A percentile compares a stretch with the other conserved stretches of the same genome.
Conservation (phyloP, 23 red algal species). For the Gracilaria gracilis region DNA sequence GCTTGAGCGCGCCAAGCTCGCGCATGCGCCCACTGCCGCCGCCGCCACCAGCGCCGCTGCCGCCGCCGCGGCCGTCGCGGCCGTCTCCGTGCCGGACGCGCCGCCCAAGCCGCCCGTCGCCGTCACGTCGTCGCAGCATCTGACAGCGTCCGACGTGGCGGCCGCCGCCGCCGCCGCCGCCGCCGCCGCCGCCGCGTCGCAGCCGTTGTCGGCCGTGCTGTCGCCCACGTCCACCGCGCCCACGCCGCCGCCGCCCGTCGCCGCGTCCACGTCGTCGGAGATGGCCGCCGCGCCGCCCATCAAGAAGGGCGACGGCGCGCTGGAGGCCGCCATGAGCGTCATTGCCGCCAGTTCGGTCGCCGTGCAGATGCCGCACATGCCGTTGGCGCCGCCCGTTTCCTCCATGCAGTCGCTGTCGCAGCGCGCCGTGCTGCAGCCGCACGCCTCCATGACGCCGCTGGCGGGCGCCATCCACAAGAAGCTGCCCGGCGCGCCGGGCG, state of each 20-base stretch:
- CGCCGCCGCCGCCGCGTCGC: not conserved
- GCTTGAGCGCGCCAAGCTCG: not conserved
- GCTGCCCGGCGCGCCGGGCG: too few relatives aligned
- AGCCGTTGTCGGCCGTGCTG: not conserved
- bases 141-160: too few relatives aligned
- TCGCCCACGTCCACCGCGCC: not conserved
- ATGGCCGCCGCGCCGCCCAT: too few relatives aligned
- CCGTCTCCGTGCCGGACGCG: too few relatives aligned
- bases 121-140: too few relatives aligned
- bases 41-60: not conserved
- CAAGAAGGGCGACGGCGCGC: not conserved
- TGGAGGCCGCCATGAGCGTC: constrained; percentile 19
- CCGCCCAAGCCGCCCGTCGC: too few relatives aligned
- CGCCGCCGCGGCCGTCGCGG: too few relatives aligned
- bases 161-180: not conserved
- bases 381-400: not conserved
- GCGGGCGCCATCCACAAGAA: constrained; percentile 6
- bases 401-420: not conserved
- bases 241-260: too few relatives aligned
- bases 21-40: not conserved
- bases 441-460: not conserved
- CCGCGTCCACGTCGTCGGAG: too few relatives aligned
- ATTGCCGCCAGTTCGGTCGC: not conserved
- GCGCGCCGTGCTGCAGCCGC: not conserved
- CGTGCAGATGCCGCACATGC: not conserved